Evolutionary conservation across 345 rosid species (phyloP).

Genomic region (Adansonia digitata): DNA sequence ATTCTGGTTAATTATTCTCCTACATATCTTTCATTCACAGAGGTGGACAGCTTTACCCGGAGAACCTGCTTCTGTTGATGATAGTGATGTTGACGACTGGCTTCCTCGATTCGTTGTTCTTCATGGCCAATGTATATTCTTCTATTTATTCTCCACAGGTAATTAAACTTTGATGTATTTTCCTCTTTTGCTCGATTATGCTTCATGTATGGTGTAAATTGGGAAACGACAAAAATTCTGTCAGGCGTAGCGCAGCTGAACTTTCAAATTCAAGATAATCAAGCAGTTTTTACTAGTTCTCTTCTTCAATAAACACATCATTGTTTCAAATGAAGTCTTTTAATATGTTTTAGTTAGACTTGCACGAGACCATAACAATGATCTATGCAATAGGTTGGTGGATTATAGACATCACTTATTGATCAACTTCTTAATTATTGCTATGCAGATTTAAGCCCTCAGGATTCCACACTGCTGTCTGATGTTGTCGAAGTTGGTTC

Average conservation of each 20-base stretch:
- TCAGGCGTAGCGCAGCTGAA: neutral
- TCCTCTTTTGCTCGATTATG: neutral
- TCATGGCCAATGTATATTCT: constrained; percentile 82
- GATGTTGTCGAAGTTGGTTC: constrained; percentile 75
- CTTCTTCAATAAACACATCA: neutral
- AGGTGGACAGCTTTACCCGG: constrained; percentile 94
- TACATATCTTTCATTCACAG: constrained; percentile 27
- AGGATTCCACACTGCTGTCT: constrained; percentile 72
- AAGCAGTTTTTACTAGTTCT: neutral
- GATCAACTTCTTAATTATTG: neutral
- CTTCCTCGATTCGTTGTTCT: constrained; percentile 92
- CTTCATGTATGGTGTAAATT: neutral
- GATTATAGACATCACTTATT: neutral
- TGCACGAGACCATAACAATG: neutral
- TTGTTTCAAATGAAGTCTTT: neutral
- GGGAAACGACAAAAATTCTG: neutral
- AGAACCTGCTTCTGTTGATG: constrained; percentile 85
- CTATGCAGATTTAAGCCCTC: constrained; percentile 80
- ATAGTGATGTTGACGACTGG: constrained; percentile 95
- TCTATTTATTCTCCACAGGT: constrained; percentile 78
- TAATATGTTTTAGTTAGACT: neutral
- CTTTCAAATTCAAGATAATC: neutral
- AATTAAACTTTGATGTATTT: constrained; percentile 8
- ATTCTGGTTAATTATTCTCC: neutral
- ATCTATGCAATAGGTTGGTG: neutral